These are phyloP conservation scores for Fistulinella prunicolor DNA, from an alignment of 768 basidiomycete species.

Conservation along the genomic window DNA sequence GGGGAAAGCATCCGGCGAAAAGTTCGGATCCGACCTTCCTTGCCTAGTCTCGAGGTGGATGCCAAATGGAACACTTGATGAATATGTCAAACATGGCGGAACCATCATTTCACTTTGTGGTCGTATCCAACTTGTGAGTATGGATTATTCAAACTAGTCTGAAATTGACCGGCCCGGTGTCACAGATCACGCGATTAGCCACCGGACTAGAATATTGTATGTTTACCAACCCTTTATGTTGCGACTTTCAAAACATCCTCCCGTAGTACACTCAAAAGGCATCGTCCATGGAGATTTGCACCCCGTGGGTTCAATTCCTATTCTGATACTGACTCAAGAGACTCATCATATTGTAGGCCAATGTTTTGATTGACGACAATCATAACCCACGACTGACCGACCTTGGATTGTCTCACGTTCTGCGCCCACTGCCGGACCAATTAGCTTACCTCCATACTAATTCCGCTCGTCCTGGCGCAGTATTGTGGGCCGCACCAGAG, in stretches of 20 bases:
- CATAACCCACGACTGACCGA: conserved; percentile 3
- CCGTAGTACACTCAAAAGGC: background rate
- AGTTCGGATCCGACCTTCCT: conserved; percentile 1
- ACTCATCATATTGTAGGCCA: background rate
- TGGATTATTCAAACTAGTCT: background rate
- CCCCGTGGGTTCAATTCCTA: background rate
- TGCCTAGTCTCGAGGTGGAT: conserved; percentile 11
- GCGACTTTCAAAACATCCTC: background rate
- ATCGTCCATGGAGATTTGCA: conserved; percentile 10
- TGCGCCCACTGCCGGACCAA: background rate
- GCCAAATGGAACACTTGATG: background rate
- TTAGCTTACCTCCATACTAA: background rate
- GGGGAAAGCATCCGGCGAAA: background rate
- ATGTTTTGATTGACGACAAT: conserved; percentile 1
- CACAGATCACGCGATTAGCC: background rate
- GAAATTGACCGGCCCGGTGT: background rate
- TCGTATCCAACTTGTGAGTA: conserved; percentile 2
- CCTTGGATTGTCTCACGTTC: conserved; percentile 3
- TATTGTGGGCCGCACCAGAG: conserved; percentile 3
- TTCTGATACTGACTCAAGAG: background rate
- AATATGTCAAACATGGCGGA: background rate
- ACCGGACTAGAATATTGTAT: conserved; percentile 1
- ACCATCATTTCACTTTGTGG: background rate
- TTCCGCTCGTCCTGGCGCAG: background rate
- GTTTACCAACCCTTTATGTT: no score